Evolutionary conservation across 1,284 basidiomycete genomes (phyloP).

Genomic region (Mrakiaceae sp.): DNA sequence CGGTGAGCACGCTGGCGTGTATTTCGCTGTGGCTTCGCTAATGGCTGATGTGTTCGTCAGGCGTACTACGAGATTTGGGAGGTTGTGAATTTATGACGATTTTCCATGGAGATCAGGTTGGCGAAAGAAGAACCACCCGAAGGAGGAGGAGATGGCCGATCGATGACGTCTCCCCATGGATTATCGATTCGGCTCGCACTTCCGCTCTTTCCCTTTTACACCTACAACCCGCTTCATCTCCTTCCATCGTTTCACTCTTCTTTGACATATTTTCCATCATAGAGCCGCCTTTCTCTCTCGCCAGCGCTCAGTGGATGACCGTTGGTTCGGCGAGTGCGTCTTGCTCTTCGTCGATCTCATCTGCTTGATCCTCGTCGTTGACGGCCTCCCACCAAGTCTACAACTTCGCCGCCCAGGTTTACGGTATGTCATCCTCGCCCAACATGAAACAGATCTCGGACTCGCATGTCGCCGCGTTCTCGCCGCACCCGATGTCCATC

Average conservation of each 20-base stretch:
- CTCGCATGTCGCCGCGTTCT: slow-evolving; percentile 24
- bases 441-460: slow-evolving; percentile 30
- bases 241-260: neutral
- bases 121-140: no score
- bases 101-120: no score
- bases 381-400: neutral
- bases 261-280: neutral
- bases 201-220: neutral
- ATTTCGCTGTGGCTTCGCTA: neutral
- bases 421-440: slow-evolving; percentile 20
- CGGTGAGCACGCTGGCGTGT: slow-evolving; percentile 21
- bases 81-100: neutral
- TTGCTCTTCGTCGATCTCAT: neutral
- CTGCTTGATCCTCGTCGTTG: neutral
- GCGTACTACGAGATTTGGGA: slow-evolving; percentile 4
- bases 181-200: no score
- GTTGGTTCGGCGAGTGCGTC: neutral
- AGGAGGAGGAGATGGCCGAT: no score
- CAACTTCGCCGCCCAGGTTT: neutral
- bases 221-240: neutral
- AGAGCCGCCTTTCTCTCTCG: neutral
- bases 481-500: slow-evolving; percentile 20
- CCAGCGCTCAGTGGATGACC: neutral
- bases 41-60: neutral
- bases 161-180: no score